Evolutionary conservation across 2,329 filamentous ascomycete genomes (phyloP).

Genomic region (Venturia pyrina): DNA sequence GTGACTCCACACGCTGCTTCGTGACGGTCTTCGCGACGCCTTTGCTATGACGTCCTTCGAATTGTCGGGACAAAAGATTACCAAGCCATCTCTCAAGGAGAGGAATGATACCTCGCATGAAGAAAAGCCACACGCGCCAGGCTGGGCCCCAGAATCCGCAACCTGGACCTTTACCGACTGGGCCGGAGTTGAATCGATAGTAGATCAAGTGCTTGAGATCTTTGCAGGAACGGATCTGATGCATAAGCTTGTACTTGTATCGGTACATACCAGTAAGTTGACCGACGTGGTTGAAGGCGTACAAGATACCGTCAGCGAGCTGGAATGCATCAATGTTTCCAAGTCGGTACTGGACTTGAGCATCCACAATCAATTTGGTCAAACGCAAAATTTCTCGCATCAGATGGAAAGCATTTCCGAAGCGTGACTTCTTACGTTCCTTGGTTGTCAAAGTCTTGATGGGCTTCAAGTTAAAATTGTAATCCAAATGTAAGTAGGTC

Average conservation of each 20-base stretch:
- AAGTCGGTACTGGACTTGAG: slow-evolving; percentile 92
- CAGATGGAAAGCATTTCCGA: slow-evolving; percentile 96
- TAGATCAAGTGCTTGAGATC: slow-evolving; percentile 98
- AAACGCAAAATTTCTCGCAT: slow-evolving; percentile 96
- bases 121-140: slow-evolving; percentile 98
- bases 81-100: slow-evolving; percentile 94
- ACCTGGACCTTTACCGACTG: slow-evolving; percentile 92
- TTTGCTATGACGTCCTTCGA: slow-evolving; percentile 97
- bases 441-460: slow-evolving; percentile 98
- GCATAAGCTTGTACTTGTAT: slow-evolving; percentile 99
- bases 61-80: slow-evolving; percentile 91
- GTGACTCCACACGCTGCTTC: slow-evolving; percentile 96
- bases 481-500: slow-evolving; percentile 95
- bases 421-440: slow-evolving; percentile 97
- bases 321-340: slow-evolving; percentile 99
- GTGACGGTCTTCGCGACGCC: slow-evolving; percentile 98
- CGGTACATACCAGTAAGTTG: slow-evolving; percentile 99
- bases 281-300: slow-evolving; percentile 97
- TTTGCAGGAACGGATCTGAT: slow-evolving; percentile 98
- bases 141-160: slow-evolving; percentile 99
- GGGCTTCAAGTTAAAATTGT: slow-evolving; percentile 98
- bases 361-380: slow-evolving; percentile 96
- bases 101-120: slow-evolving; percentile 97
- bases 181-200: slow-evolving; percentile 94
- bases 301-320: slow-evolving; percentile 95